Evolutionary conservation across 2,329 filamentous ascomycete genomes (phyloP).

Genomic region (Fusarium heterosporum): DNA sequence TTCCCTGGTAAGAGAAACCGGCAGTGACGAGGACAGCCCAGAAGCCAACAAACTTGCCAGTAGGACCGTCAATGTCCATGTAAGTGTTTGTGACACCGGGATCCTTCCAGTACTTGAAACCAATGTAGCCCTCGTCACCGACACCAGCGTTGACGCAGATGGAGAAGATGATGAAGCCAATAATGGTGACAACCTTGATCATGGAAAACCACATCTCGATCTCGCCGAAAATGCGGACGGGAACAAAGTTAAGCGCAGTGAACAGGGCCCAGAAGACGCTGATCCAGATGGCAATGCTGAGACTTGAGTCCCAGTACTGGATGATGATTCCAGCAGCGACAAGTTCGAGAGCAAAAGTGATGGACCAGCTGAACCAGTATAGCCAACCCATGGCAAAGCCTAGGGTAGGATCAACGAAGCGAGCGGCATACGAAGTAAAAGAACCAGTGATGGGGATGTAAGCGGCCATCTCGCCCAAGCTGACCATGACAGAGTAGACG

Average conservation of each 20-base stretch:
- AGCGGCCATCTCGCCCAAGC: conserved; percentile 78
- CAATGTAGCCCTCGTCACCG: conserved; percentile 76
- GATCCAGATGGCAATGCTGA: conserved; percentile 79
- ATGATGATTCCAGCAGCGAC: conserved; percentile 80
- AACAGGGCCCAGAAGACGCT: conserved; percentile 79
- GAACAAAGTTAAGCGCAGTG: conserved; percentile 75
- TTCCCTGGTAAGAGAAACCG: conserved; percentile 77
- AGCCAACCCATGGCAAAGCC: conserved; percentile 86
- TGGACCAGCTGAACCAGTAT: conserved; percentile 83
- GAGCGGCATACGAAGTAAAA: conserved; percentile 80
- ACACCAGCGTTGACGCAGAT: conserved; percentile 80
- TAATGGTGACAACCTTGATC: conserved; percentile 80
- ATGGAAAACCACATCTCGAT: conserved; percentile 82
- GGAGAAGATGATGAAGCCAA: conserved; percentile 81
- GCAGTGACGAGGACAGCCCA: conserved; percentile 76
- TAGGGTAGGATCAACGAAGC: conserved; percentile 78
- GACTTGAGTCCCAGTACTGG: conserved; percentile 74
- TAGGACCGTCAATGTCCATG: conserved; percentile 61
- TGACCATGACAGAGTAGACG: conserved; percentile 80
- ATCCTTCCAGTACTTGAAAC: conserved; percentile 76
- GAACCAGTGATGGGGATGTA: conserved; percentile 81
- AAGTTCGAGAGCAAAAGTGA: conserved; percentile 79
- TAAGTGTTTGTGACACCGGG: conserved; percentile 76
- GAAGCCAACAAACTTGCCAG: conserved; percentile 75
- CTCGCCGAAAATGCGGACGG: conserved; percentile 79